Evolutionary conservation across 2,329 filamentous ascomycete genomes (phyloP), one percentile per base, ranked within the genome.

Genomic region (Thermothelomyces thermophilus): DNA sequence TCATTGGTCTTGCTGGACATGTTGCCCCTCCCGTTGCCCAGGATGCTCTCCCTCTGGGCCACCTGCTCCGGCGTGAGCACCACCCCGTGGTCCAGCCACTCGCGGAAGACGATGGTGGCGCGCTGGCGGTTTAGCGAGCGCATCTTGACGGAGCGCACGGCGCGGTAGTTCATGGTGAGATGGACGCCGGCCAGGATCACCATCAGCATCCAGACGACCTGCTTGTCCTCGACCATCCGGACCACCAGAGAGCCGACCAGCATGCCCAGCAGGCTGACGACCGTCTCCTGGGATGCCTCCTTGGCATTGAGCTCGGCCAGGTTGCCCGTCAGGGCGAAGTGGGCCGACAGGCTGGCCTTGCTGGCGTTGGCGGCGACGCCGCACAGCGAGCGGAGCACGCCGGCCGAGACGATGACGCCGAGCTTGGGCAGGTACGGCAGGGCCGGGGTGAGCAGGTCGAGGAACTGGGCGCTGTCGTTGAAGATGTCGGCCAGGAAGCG

Each of bases 251-350:
- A 93, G 1, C 93, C 93, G 13, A 79, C 80, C 45, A 95, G 75
- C 79, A 97, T 90, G 2, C 93, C 93, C 30, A 95, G 55, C 22
- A 97, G 74, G 2, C 88, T 91, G 50, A 98, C 87, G 17, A 95
- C 82, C 0, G 91, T 97, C 69, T 97, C 93, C 70, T 97, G 93
- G 57, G 87, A 94, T 11, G 90, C 90, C 65, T 97, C 91, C 77
- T 95, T 83, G 50, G 91, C 90, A 69, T 96, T 97, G 50, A 98
- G 75, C 66, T 97, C 91, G 1, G 88, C 91, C 39, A 97, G 70
- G 65, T 96, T 97, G 33, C 89, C 87, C 63, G 83, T 82, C 58
- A 76, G 81, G 8, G 91, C 90, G 72, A 98, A 97, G 68, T 98
- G 93, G 10, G 88, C 86, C 63, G 87, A 93, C 58, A 98, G 70